Conservation (phyloP, 306 rosid genomes). For the Albizia julibrissin region DNA sequence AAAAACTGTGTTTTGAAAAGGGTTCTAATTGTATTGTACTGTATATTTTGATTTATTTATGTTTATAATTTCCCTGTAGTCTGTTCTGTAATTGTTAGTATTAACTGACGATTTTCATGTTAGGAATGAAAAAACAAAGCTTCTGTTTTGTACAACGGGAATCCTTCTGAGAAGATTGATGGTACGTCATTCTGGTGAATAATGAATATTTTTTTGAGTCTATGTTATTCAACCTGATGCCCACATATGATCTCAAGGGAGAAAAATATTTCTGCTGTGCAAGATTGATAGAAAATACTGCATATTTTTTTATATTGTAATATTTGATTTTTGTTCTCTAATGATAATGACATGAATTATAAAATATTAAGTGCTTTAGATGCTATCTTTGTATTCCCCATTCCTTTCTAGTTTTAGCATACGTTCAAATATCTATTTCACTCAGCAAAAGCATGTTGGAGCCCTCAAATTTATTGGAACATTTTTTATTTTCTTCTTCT, state of each 20-base stretch:
- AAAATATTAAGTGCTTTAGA: background rate
- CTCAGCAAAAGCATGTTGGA: background rate
- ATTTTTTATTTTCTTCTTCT: background rate
- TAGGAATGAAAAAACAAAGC: constrained; percentile 90
- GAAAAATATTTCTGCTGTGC: background rate
- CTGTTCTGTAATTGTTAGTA: constrained; percentile 1
- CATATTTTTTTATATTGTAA: constrained; percentile 8
- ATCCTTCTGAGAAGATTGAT: constrained; percentile 85
- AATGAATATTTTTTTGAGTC: background rate
- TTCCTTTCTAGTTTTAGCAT: background rate
- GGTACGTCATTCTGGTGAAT: constrained; percentile 49
- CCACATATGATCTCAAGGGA: background rate
- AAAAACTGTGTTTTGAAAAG: background rate
- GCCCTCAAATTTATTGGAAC: background rate
- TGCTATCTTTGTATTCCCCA: background rate
- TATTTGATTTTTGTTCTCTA: background rate
- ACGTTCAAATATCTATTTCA: background rate
- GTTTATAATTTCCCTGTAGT: constrained; percentile 18
- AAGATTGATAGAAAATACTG: background rate
- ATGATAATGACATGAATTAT: constrained; percentile 1
- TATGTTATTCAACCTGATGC: constrained; percentile 25
- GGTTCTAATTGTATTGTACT: constrained; percentile 15
- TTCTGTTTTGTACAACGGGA: constrained; percentile 93
- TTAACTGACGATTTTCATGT: constrained; percentile 25
- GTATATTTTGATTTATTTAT: constrained; percentile 1